Base-by-base conservation (phyloP, 768 basidiomycete genomes). In the Austroboletus eburneus region DNA sequence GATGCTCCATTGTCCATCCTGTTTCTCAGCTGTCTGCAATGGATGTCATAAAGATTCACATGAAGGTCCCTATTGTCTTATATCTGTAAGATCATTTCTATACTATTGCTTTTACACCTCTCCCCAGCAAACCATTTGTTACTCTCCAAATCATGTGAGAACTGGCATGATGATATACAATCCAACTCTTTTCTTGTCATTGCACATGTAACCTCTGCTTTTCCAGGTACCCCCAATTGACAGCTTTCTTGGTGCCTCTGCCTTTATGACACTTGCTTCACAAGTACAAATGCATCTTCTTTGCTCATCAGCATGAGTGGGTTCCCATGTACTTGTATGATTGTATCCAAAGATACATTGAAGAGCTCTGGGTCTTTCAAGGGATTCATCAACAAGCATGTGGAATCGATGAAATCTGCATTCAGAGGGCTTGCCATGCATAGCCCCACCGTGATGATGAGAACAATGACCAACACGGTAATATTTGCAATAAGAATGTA, bases 1-100 rank as follows among this genome's bases (percentile, higher is more conserved):
- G 5, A 24, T 42, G 1, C 59, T 85, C 4, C 80, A 80, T 42
- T 90, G 87, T 46, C 85, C 84, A 2, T 78, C 80, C 1, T 90
- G 87, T 58, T 72, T 85, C 22, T 60, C 74, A 3, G 70, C 77
- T 1, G 80, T 88, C 36, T 90, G 87, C 56, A 69, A 81, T 1
- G 68, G 67, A 25, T 90, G 87, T 58, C 69, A 78, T 46, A 67
- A 72, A 42, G 79, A 80, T 42, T 67, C 62, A 33, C 88, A 91
- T 53, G 83, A 85, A 18, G 80, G 77, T 2, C 59, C 81, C 10
- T 67, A 67, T 13, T 91, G 88, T 56, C n/a, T n/a, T n/a, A n/a
- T n/a, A n/a, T n/a, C n/a, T n/a, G n/a, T n/a, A n/a, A n/a, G n/a
- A n/a, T n/a, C n/a, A n/a, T n/a, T n/a, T n/a, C n/a, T n/a, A n/a